These are phyloP conservation scores for Styphnolobium japonicum DNA, from an alignment of 306 rosid genomes.

Conservation along the genomic window DNA sequence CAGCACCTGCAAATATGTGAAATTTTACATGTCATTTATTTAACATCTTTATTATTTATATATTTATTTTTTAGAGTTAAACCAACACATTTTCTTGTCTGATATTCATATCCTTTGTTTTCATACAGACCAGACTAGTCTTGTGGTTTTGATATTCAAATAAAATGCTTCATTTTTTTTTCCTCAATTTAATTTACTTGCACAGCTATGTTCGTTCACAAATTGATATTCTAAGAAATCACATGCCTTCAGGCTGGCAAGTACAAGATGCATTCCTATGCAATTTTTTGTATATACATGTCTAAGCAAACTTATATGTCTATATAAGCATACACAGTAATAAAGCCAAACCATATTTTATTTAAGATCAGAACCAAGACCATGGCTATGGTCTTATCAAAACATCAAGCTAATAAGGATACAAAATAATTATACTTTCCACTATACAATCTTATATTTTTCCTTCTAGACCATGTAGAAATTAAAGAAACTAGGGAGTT, in stretches of 20 bases:
- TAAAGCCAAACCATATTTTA: neutral
- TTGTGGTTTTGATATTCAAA: neutral
- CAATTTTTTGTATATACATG: neutral
- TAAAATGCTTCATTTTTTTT: neutral
- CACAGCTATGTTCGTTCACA: neutral
- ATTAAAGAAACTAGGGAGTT: neutral
- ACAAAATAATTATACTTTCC: neutral
- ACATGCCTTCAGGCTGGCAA: neutral
- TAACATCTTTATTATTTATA: neutral
- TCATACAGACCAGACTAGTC: neutral
- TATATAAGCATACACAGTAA: neutral
- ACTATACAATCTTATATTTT: neutral
- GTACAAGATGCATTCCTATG: neutral
- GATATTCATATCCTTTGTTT: neutral
- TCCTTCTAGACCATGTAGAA: constrained; percentile 6
- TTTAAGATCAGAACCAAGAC: neutral
- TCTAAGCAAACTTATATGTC: neutral
- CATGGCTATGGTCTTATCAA: neutral
- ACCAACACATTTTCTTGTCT: neutral
- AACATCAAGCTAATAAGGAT: neutral
- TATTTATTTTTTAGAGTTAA: neutral
- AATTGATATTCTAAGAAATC: neutral
- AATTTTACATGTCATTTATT: neutral
- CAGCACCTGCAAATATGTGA: constrained; percentile 54
- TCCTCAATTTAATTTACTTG: neutral